Evolutionary conservation across 371 early-diverging fungal genomes (phyloP).

Genomic region (Zopfochytrium polystomum): DNA sequence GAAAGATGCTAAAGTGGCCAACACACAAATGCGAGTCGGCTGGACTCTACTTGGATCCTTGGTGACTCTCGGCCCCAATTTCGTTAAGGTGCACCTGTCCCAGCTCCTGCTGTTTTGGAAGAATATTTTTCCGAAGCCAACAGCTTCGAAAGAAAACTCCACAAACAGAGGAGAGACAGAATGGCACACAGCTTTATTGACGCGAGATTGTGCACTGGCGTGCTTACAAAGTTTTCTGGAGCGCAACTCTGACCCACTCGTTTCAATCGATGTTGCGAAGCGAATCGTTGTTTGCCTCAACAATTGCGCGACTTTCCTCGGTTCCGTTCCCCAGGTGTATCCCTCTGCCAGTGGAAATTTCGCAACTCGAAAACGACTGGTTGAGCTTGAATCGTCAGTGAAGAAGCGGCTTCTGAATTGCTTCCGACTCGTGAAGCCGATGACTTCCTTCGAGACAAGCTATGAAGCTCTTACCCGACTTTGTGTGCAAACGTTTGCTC

Average conservation of each 20-base stretch:
- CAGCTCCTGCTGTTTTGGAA: constrained; percentile 68
- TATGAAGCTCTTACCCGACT: constrained; percentile 53
- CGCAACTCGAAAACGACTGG: constrained; percentile 4
- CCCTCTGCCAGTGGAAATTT: not conserved
- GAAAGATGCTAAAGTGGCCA: constrained; percentile 58
- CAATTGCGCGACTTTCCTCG: constrained; percentile 67
- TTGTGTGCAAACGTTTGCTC: constrained; percentile 44
- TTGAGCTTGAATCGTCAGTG: constrained; percentile 17
- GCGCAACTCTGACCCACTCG: constrained; percentile 64
- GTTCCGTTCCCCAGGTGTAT: constrained; percentile 45
- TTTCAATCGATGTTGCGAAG: constrained; percentile 75
- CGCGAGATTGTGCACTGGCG: constrained; percentile 66
- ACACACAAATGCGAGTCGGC: constrained; percentile 67
- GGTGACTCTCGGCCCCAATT: constrained; percentile 77
- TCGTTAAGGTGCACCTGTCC: constrained; percentile 75
- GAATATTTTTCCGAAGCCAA: constrained; percentile 50
- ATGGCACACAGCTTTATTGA: constrained; percentile 64
- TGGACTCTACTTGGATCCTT: constrained; percentile 78
- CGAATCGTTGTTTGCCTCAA: constrained; percentile 74
- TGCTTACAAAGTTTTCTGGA: constrained; percentile 71
- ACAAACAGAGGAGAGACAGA: constrained; percentile 59
- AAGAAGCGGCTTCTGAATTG: constrained; percentile 71
- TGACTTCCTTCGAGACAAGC: constrained; percentile 64
- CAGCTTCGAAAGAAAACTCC: constrained; percentile 28
- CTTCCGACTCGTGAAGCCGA: constrained; percentile 63